These are phyloP conservation scores for Spirogloea muscicola DNA, from an alignment of 139 green algal genomes.

Conservation along the genomic window DNA sequence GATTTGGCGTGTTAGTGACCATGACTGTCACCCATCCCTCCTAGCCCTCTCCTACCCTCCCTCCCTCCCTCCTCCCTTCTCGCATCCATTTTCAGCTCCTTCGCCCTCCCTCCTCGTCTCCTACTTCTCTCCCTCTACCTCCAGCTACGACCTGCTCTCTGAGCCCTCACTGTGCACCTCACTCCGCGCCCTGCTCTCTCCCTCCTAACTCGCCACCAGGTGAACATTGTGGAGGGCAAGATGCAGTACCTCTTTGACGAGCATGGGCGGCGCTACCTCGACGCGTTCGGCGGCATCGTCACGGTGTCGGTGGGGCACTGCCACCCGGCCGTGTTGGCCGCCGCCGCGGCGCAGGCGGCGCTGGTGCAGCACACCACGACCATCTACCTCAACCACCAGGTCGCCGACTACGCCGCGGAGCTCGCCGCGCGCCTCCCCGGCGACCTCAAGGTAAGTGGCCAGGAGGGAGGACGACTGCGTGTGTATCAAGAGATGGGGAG, in stretches of 20 bases:
- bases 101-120: neutral
- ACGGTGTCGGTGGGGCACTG: conserved; percentile 89
- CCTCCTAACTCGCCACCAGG: neutral
- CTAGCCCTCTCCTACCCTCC: neutral
- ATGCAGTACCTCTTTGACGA: conserved; percentile 98
- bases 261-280: conserved; percentile 79
- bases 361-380: conserved; percentile 80
- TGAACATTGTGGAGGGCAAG: conserved; percentile 92
- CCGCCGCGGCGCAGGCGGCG: conserved; percentile 58
- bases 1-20: conserved; percentile 59
- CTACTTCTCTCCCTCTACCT: neutral
- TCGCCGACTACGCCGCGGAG: conserved; percentile 75
- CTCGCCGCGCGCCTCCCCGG: conserved; percentile 71
- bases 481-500: no score
- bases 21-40: conserved; percentile 83
- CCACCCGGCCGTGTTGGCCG: conserved; percentile 67
- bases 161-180: neutral
- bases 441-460: conserved; percentile 62
- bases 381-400: conserved; percentile 80
- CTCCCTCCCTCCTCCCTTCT: neutral
- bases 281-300: conserved; percentile 95
- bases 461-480: no score
- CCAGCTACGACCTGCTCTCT: neutral
- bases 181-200: neutral
- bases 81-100: neutral